A percentile compares a stretch with the other conserved stretches of the same genome.
Conservation (phyloP, 805 yeast genomes). For the Lachancea waltii region DNA sequence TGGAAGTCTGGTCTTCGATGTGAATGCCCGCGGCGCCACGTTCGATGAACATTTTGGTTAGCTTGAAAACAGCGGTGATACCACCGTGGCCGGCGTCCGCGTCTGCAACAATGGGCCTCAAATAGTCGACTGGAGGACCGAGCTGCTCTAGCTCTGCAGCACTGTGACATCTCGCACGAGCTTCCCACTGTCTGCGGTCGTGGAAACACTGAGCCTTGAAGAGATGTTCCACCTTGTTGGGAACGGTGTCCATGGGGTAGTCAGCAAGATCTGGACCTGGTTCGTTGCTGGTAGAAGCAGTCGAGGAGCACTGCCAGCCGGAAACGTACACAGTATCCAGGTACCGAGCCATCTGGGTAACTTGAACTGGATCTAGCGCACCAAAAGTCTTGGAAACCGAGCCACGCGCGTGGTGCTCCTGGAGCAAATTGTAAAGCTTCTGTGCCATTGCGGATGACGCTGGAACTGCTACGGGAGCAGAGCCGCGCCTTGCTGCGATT, state of each 20-base stretch:
- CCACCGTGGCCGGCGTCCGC: conserved; percentile 99
- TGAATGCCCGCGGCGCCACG: conserved; percentile 99
- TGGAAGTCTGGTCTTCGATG: conserved; percentile 98
- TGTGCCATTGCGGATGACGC: conserved; percentile 77
- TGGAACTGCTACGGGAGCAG: conserved; percentile 56
- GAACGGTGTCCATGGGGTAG: conserved; percentile 97
- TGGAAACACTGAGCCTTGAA: conserved; percentile 97
- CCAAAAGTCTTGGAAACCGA: conserved; percentile 81
- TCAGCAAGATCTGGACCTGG: conserved; percentile 98
- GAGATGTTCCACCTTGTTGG: conserved; percentile 94
- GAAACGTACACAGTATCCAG: conserved; percentile 89
- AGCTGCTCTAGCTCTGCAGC: conserved; percentile 61
- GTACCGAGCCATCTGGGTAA: conserved; percentile 94
- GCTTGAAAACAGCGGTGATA: conserved; percentile 88
- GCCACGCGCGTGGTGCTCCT: conserved; percentile 51
- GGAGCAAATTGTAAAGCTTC: conserved; percentile 65
- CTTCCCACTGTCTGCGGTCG: conserved; percentile 92
- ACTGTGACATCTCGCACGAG: conserved; percentile 49
- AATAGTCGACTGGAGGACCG: conserved; percentile 71
- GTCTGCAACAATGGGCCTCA: conserved; percentile 94
- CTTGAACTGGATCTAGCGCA: conserved; percentile 93
- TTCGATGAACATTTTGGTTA: conserved; percentile 93
- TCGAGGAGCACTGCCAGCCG: conserved; percentile 98
- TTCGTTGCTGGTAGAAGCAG: conserved; percentile 95
- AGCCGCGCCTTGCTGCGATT: conserved; percentile 83